Base-by-base conservation (phyloP, 345 rosid species). In the Luvunga scandens region DNA sequence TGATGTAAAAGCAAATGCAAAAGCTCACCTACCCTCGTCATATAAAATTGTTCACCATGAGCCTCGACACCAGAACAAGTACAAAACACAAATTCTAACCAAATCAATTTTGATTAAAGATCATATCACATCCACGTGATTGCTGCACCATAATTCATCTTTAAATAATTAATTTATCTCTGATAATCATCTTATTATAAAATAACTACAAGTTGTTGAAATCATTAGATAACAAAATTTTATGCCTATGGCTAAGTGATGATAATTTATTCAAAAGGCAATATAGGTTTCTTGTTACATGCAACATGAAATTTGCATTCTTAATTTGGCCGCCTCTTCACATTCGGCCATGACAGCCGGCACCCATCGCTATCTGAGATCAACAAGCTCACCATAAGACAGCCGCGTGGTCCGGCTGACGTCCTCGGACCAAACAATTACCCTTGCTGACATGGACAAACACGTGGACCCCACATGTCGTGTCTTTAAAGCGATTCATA, bases 391-490 rank as follows among this genome's bases (percentile, higher is more conserved):
- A 62, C 77, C 68, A 70, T 30, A 59, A 81, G 82, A 66, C 62
- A 65, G 88, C 87, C 87, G 86, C 85, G 88, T 86, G 89, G 84
- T 77, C 77, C 80, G 77, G 76, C 79, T 82, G 84, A 79, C 81
- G 80, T 34, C 12, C 4, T 13, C 0, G 22, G 21, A 31, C 68
- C 50, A 75, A 64, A 81, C 83, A 75, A 77, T 39, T 36, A 13
- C 50, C 48, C 24, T 7, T n/a, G 85, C 84, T 88, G 86, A 86
- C 84, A 79, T 86, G 94, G 90, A 84, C 67, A 28, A 27, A 87
- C 91, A 87, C 60, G 75, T 83, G 78, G 90, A 50, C 77, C 97
- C 90, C 12, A 0, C 6, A 9, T 87, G 97, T 83, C 82, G 81
- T 85, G 7, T 13, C 2, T n/a, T 7, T 18, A 14, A 16, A 14